A percentile compares a stretch with the other conserved stretches of the same genome.
These are phyloP conservation scores for Cordyceps tenuipes DNA, from an alignment of 2,329 filamentous ascomycete species.

Conservation along the genomic window DNA sequence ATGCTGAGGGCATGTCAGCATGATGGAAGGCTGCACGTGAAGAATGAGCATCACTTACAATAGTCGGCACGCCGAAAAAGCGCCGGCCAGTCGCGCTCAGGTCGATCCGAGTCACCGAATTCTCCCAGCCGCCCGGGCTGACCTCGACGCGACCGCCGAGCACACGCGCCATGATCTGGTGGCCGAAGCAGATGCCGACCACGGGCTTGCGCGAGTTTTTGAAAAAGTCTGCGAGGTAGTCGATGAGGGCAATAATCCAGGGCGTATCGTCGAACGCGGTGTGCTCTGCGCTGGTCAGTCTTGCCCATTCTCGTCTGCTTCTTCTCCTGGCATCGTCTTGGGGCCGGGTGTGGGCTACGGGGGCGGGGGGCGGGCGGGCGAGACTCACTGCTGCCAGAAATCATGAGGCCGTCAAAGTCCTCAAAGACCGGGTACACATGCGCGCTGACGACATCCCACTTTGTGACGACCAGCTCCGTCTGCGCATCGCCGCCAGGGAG, in stretches of 20 bases:
- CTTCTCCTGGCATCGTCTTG: too few relatives aligned
- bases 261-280: constrained; percentile 34
- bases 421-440: constrained; percentile 21
- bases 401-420: constrained; percentile 23
- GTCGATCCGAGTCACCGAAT: constrained; percentile 33
- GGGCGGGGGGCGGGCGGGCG: too few relatives aligned
- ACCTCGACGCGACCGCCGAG: constrained; percentile 29
- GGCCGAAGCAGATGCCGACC: constrained; percentile 40
- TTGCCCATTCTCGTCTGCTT: too few relatives aligned
- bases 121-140: constrained; percentile 35
- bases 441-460: constrained; percentile 24
- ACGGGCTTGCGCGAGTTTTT: constrained; percentile 25
- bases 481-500: constrained; percentile 15
- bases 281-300: constrained; percentile 19
- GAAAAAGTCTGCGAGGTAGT: constrained; percentile 27
- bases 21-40: not conserved
- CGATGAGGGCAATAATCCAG: constrained; percentile 36
- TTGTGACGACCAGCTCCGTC: constrained; percentile 19
- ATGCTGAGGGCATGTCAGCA: constrained; percentile 18
- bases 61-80: constrained; percentile 29
- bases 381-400: constrained; percentile 26
- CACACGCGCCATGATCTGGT: constrained; percentile 39
- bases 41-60: constrained; percentile 18
- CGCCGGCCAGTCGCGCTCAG: constrained; percentile 32
- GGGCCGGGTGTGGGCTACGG: not conserved